phyloP scores from a whole-genome alignment of 805 yeast species.

The Kodamaea sagamina region DNA sequence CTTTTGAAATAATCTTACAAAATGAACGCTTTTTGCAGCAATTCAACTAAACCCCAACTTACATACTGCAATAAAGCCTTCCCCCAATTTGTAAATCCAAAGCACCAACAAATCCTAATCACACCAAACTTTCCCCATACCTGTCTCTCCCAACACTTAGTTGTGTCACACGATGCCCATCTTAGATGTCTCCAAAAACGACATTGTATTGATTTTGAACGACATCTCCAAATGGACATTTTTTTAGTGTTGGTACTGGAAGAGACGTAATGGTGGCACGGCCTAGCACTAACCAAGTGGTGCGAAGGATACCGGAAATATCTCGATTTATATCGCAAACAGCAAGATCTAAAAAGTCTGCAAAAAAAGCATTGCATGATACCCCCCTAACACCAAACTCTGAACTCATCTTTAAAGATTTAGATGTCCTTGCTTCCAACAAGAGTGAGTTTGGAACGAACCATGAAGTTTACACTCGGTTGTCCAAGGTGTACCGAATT shows the following conservation, averaged over 20 bases:
- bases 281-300: not conserved
- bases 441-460: not conserved
- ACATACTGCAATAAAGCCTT: too few species aligned
- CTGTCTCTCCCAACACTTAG: too few species aligned
- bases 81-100: too few species aligned
- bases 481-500: conserved; percentile 19
- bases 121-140: too few species aligned
- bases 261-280: not conserved
- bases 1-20: too few species aligned
- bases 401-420: too few species aligned
- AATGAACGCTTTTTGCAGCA: too few species aligned
- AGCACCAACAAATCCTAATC: too few species aligned
- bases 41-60: too few species aligned
- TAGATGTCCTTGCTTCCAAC: not conserved
- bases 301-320: conserved; percentile 1
- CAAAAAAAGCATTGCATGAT: too few species aligned
- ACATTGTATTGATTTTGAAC: not conserved
- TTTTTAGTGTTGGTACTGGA: not conserved
- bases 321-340: not conserved
- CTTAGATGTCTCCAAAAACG: conserved; percentile 2
- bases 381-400: too few species aligned
- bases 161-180: too few species aligned
- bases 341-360: not conserved
- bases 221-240: conserved; percentile 1
- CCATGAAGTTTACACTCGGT: conserved; percentile 10